Percentiles rank a stretch among this genome's conserved stretches.
phyloP scores from a whole-genome alignment of 73 alveolate genomes.

The Paramecium sonneborni region DNA sequence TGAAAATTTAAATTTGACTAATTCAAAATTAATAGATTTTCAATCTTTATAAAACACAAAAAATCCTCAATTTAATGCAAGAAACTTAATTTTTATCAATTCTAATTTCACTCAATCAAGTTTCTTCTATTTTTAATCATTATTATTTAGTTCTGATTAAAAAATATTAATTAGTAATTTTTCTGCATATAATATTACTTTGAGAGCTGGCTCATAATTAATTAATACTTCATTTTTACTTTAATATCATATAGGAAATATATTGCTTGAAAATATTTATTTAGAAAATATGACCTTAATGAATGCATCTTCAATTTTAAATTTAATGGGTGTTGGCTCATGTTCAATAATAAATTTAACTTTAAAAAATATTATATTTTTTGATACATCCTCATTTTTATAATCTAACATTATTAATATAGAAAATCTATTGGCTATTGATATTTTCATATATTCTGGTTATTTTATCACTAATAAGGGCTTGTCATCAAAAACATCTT shows the following conservation, averaged over 20 bases:
- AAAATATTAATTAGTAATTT: background rate
- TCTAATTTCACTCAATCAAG: background rate
- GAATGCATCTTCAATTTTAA: background rate
- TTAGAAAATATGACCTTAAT: background rate
- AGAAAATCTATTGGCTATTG: background rate
- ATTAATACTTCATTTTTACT: background rate
- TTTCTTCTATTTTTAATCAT: background rate
- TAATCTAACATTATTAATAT: background rate
- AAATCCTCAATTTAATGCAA: background rate
- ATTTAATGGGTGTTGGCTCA: background rate
- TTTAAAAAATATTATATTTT: background rate
- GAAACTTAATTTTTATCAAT: background rate
- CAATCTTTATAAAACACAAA: background rate
- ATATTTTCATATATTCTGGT: background rate
- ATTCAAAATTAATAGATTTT: background rate
- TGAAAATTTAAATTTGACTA: background rate
- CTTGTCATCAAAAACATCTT: background rate
- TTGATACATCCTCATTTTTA: background rate
- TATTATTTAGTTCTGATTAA: background rate
- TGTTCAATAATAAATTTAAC: background rate
- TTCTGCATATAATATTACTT: background rate
- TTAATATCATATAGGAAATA: background rate
- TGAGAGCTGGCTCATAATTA: background rate
- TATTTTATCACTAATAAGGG: background rate
- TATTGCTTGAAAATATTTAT: background rate